A percentile compares a stretch with the other conserved stretches of the same genome.
phyloP scores from a whole-genome alignment of 2,329 filamentous ascomycete species.

The Elsinoe batatas region DNA sequence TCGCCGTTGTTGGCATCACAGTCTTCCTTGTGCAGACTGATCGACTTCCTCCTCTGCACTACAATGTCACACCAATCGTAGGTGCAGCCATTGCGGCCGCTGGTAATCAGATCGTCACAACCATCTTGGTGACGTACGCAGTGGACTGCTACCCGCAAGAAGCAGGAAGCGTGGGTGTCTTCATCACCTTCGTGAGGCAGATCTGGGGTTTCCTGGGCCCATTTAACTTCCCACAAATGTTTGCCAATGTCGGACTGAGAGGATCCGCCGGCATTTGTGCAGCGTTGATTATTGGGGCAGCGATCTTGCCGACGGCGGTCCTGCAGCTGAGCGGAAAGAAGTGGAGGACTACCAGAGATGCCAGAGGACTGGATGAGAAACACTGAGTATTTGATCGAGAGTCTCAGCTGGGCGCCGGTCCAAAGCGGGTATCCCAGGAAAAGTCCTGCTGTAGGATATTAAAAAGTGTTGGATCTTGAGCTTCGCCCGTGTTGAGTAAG shows the following conservation, averaged over 20 bases:
- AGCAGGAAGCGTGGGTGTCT: conserved; percentile 47
- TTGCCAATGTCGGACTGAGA: conserved; percentile 23
- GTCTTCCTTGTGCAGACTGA: conserved; percentile 44
- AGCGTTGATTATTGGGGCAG: conserved; percentile 29
- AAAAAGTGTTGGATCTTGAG: too few species aligned
- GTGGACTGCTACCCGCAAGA: conserved; percentile 48
- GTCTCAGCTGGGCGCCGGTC: neutral
- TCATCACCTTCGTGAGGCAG: conserved; percentile 48
- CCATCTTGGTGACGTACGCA: conserved; percentile 50
- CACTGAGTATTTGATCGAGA: neutral
- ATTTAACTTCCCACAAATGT: conserved; percentile 31
- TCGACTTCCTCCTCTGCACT: conserved; percentile 32
- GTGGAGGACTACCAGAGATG: neutral
- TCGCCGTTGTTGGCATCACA: conserved; percentile 41
- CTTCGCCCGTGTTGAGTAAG: too few species aligned
- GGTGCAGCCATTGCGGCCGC: conserved; percentile 42
- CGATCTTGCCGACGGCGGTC: conserved; percentile 25
- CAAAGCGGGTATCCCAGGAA: neutral
- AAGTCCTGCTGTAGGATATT: too few species aligned
- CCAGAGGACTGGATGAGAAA: neutral
- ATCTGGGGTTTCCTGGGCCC: conserved; percentile 44
- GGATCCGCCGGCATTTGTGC: conserved; percentile 29
- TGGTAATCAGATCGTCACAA: conserved; percentile 53
- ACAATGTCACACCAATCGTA: conserved; percentile 47
- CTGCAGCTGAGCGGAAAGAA: conserved; percentile 22